Evolutionary conservation across 768 basidiomycete species (phyloP), one percentile per base, ranked within the genome.

Genomic region (Leccinum broughii): DNA sequence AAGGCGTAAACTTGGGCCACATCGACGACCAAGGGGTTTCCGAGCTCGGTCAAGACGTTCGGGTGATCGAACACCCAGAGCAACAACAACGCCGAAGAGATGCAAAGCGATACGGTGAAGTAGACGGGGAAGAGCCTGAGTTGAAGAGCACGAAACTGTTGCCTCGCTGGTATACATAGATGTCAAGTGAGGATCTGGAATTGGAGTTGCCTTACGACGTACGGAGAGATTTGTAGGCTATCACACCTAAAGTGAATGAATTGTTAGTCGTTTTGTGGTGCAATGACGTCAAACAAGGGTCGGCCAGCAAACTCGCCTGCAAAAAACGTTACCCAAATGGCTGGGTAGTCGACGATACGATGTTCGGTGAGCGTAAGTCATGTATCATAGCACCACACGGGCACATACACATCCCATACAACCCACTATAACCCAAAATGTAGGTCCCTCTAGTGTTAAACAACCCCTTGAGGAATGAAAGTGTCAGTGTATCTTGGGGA

Each of bases 111-210:
- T 46, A 83, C 70, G 17, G 80, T 70, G 66, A 93, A 93, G 75
- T 90, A 93, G 62, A 89, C 72, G 1, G 92, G 89, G 75, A 90
- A 90, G 1, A 81, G 84, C 66, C 81, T 83, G 68, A 90, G 85
- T 68, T 93, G 92, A 35, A 94, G 80, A 46, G 81, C 77, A 10
- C 86, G 83, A 61, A 93, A 93, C 60, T 89, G 85, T 53, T 86
- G 82, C 51, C 89, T 83, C 17, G 90, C 86, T 88, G 60, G 6
- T 24, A 48, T 41, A 35, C 10, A 46, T 28, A 17, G 22, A 26
- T 28, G 46, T 51, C 58, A n/a, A 51, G 49, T 37, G 32, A 44
- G 26, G 35, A 20, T 26, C 24, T 39, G 9, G 32, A 24, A 37
- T 41, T 44, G 22, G 37, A 44, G 24, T 41, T 30, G 14, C 26